Conservation (phyloP, 2,329 filamentous ascomycete genomes). For the Colletotrichum navitas region DNA sequence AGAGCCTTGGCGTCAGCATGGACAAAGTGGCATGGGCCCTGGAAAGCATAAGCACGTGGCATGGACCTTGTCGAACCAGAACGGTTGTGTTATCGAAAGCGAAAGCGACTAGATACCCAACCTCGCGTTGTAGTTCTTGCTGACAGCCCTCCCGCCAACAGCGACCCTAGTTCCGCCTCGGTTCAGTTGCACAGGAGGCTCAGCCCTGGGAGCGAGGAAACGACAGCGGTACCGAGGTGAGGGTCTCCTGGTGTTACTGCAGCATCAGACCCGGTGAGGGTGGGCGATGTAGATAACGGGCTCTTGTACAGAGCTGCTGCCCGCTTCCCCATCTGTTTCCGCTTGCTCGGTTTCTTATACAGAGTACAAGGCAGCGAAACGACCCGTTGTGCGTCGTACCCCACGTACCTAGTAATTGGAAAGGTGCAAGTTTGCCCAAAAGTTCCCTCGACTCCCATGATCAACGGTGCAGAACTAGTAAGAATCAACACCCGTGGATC, state of each 20-base stretch:
- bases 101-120: neutral
- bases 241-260: neutral
- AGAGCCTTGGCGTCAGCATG: neutral
- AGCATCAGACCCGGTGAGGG: neutral
- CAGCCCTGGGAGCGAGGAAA: neutral
- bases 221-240: neutral
- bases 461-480: too few relatives aligned
- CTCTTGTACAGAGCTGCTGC: slow-evolving; percentile 3
- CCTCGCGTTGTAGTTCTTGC: neutral
- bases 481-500: neutral
- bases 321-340: neutral
- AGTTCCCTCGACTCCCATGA: neutral
- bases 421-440: neutral
- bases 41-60: neutral
- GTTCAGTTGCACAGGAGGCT: neutral
- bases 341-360: slow-evolving; percentile 1
- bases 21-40: neutral
- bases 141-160: neutral
- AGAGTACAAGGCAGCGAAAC: neutral
- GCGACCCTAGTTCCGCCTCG: neutral
- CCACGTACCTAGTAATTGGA: neutral
- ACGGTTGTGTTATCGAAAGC: neutral
- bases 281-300: neutral
- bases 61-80: neutral
- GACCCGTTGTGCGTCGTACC: neutral